A percentile compares a stretch with the other conserved stretches of the same genome.
phyloP scores from a whole-genome alignment of 148 eudicot species.

The Vaccinium myrtillus region DNA sequence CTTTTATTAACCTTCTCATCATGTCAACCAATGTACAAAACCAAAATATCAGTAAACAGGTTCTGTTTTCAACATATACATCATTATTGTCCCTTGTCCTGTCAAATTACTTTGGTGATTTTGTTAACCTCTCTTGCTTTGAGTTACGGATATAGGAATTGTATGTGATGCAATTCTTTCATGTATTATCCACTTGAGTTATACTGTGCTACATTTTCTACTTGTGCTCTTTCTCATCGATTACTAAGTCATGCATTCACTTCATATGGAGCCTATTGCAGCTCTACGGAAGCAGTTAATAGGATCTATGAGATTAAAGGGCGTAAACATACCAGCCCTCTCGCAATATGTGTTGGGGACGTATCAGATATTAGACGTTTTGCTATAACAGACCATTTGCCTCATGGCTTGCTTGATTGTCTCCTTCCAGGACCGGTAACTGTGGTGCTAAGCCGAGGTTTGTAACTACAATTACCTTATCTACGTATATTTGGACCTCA shows the following conservation, averaged over 20 bases:
- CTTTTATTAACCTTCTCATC: not conserved
- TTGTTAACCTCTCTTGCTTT: not conserved
- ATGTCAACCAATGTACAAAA: not conserved
- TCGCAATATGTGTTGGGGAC: constrained; percentile 95
- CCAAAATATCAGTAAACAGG: not conserved
- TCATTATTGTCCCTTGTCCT: not conserved
- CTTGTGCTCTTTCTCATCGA: not conserved
- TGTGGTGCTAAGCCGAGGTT: constrained; percentile 80
- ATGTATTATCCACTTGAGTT: not conserved
- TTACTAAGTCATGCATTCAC: not conserved
- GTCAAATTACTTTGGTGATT: not conserved
- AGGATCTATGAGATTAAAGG: constrained; percentile 93
- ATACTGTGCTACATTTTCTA: not conserved
- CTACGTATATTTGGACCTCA: not conserved
- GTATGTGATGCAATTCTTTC: not conserved
- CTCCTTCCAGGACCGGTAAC: constrained; percentile 99
- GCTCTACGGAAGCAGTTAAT: constrained; percentile 78
- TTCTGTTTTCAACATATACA: not conserved
- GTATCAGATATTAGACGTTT: constrained; percentile 62
- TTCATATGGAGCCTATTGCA: constrained; percentile 38
- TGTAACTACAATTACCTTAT: constrained; percentile 11
- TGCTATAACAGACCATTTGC: constrained; percentile 77
- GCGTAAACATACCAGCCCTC: constrained; percentile 78
- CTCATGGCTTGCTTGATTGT: constrained; percentile 61
- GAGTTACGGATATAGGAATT: not conserved